Evolutionary conservation across 129 eudicot species (phyloP).

Genomic region (Tagetes erecta): DNA sequence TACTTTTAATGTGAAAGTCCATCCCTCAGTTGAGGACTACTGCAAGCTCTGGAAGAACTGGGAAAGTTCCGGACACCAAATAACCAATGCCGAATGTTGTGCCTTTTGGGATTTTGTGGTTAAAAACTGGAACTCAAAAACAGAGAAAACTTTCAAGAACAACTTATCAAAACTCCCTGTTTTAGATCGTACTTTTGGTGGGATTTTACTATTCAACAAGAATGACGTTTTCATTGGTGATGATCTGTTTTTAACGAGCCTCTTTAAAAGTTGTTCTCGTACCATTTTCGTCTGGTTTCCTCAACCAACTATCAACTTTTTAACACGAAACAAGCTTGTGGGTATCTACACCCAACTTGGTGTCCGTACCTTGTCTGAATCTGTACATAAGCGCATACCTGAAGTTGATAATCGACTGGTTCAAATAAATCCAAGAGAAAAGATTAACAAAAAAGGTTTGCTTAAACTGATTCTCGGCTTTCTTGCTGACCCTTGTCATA

Average conservation of each 20-base stretch:
- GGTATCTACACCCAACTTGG: constrained; percentile 46
- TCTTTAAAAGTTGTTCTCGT: constrained; percentile 33
- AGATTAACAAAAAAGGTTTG: constrained; percentile 35
- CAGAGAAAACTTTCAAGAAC: constrained; percentile 21
- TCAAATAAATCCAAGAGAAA: constrained; percentile 18
- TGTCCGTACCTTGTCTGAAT: constrained; percentile 41
- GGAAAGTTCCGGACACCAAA: constrained; percentile 33
- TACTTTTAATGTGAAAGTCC: constrained; percentile 32
- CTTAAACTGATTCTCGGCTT: constrained; percentile 50
- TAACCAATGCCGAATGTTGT: constrained; percentile 41
- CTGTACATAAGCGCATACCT: constrained; percentile 28
- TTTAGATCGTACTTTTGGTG: constrained; percentile 19
- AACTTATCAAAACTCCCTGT: constrained; percentile 48
- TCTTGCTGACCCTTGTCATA: constrained; percentile 28
- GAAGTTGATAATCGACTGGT: not conserved
- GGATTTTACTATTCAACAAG: constrained; percentile 35
- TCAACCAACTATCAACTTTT: constrained; percentile 21
- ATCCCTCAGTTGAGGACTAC: constrained; percentile 51
- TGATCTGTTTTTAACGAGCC: constrained; percentile 45
- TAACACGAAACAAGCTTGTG: constrained; percentile 35
- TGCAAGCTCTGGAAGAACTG: constrained; percentile 52
- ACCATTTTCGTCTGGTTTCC: constrained; percentile 52
- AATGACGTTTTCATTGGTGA: constrained; percentile 50
- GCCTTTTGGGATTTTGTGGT: constrained; percentile 56
- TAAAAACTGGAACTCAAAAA: constrained; percentile 30